Base-by-base conservation (phyloP, 176 grass and related monocot genomes). In the Metroxylon sagu region DNA sequence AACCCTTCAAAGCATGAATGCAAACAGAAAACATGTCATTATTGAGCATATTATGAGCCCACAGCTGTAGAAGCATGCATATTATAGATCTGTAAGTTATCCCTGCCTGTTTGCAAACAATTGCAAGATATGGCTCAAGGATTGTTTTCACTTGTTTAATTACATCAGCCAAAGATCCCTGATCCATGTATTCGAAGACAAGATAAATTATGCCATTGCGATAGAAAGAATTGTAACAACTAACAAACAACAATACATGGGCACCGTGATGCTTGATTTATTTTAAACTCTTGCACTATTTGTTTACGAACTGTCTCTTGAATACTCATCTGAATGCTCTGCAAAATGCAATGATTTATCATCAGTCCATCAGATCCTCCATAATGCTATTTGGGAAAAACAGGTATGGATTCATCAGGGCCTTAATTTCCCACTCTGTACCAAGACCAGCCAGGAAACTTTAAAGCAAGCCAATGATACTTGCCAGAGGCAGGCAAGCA, bases 201-300 rank as follows among this genome's bases (percentile, higher is more conserved):
- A 97, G 92, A 79, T 80, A 97, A 79, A 97, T 97, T 49, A 97
- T 83, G 66, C 92, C 92, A 64, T 97, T 97, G 61, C 88, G 92
- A 66, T 97, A 97, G 68, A 97, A 97, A 48, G 87, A 88, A 75
- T 97, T 83, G 61, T 91, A 85, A 28, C 21, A 23, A 1, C n/a
- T 23, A 23, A 23, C 92, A 97, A 69, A 84, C 70, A 70, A 97
- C 92, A 39, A 91, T 70, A 68, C 85, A 67, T 4, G 92, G 74
- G 55, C 67, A 82, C 81, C 77, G 78, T 52, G 86, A 71, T 65
- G 81, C 92, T 79, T 85, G 81, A 77, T 97, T 97, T 82, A 97
- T 97, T 91, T 97, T 97, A 26, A 97, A 87, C 67, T 97, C 87
- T 74, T 97, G 92, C 54, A 97, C 92, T 67, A 97, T 97, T 80